Percentiles rank a stretch among this genome's conserved stretches.
These are phyloP conservation scores for Exserohilum rostratum DNA, from an alignment of 2,329 filamentous ascomycete genomes.

Conservation along the genomic window DNA sequence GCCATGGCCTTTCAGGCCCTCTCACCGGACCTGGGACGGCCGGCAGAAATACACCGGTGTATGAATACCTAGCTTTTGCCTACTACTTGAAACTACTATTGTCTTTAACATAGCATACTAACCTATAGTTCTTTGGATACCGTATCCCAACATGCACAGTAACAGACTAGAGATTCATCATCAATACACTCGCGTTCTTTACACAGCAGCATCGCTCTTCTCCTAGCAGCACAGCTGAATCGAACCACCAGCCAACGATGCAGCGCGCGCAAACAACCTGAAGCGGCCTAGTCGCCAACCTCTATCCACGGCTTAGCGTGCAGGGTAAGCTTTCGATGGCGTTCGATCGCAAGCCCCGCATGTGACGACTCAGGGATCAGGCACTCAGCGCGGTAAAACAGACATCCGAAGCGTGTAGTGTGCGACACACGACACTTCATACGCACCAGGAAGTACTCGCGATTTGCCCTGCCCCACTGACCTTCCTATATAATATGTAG, in stretches of 20 bases:
- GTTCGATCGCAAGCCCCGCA: slow-evolving; percentile 18
- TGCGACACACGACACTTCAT: slow-evolving; percentile 11
- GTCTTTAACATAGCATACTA: background rate
- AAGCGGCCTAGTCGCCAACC: too few relatives aligned
- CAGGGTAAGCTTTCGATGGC: slow-evolving; percentile 5
- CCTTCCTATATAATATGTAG: slow-evolving; percentile 11
- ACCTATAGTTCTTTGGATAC: too few relatives aligned
- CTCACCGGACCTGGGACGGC: too few relatives aligned
- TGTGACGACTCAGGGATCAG: slow-evolving; percentile 14
- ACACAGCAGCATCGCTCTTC: too few relatives aligned
- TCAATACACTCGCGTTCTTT: too few relatives aligned
- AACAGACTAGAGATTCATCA: too few relatives aligned
- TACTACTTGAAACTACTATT: background rate
- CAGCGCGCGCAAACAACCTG: background rate
- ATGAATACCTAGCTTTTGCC: slow-evolving; percentile 8
- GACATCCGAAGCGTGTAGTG: slow-evolving; percentile 14
- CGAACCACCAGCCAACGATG: background rate
- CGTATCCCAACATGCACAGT: too few relatives aligned
- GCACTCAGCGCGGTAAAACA: slow-evolving; percentile 10
- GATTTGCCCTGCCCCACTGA: slow-evolving; percentile 4
- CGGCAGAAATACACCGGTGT: too few relatives aligned
- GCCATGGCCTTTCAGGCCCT: background rate
- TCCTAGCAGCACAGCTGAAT: too few relatives aligned
- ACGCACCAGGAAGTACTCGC: slow-evolving; percentile 6
- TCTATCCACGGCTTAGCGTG: slow-evolving; percentile 1